Evolutionary conservation across 31 red algal species (phyloP).

Genomic region (Bonnemaisonia californica): DNA sequence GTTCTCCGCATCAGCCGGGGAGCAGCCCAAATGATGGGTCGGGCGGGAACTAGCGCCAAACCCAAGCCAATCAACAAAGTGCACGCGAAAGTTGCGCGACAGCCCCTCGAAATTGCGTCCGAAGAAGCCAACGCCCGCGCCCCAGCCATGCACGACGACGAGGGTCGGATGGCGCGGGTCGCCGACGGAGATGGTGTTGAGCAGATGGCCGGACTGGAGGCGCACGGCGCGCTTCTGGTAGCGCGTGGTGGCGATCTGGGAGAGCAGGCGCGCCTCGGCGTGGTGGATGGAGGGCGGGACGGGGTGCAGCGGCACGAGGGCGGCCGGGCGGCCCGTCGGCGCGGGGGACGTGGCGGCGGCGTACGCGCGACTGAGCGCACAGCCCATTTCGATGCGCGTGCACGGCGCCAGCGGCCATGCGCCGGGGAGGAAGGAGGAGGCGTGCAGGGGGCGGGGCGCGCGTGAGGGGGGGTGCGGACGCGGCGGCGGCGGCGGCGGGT

Average conservation of each 20-base stretch:
- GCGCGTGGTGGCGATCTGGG: conserved; percentile 13
- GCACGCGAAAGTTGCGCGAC: conserved; percentile 57
- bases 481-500: too few species aligned
- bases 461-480: too few species aligned
- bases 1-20: conserved; percentile 55
- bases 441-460: too few species aligned
- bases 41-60: conserved; percentile 78
- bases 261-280: conserved; percentile 47
- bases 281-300: conserved; percentile 19
- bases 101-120: conserved; percentile 60
- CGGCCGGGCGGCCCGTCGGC: background rate
- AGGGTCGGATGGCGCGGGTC: conserved; percentile 40
- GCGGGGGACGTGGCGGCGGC: background rate
- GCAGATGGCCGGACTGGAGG: conserved; percentile 10
- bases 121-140: conserved; percentile 81
- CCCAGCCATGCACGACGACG: conserved; percentile 83
- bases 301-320: background rate
- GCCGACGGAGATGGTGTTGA: conserved; percentile 60
- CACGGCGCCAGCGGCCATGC: background rate
- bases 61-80: conserved; percentile 87
- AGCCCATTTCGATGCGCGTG: background rate
- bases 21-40: conserved; percentile 10
- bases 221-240: conserved; percentile 48
- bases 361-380: background rate
- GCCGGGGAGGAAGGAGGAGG: background rate